These are phyloP conservation scores for Kewa caespitosa DNA, from an alignment of 179 eudicot species.

Conservation along the genomic window DNA sequence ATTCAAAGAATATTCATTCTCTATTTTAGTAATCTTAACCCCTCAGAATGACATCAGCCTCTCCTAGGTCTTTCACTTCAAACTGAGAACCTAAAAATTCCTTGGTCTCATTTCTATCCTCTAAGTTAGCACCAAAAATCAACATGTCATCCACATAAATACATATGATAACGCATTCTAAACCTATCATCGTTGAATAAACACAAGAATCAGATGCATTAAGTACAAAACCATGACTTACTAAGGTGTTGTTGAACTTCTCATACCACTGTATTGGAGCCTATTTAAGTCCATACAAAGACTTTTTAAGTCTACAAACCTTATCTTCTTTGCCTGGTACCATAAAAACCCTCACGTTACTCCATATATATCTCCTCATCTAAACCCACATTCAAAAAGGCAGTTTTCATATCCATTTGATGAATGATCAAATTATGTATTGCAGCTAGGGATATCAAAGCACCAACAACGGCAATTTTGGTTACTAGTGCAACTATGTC, in stretches of 20 bases:
- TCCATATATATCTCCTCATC: not conserved
- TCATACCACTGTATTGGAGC: not conserved
- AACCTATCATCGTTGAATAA: not conserved
- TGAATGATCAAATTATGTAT: too few relatives aligned
- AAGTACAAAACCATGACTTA: too few relatives aligned
- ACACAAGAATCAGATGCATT: not conserved
- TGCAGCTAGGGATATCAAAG: too few relatives aligned
- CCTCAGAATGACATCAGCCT: constrained; percentile 12
- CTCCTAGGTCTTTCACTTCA: constrained; percentile 20
- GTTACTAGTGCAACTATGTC: too few relatives aligned
- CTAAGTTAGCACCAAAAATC: not conserved
- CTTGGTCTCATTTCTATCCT: not conserved
- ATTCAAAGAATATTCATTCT: too few relatives aligned
- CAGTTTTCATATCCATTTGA: not conserved
- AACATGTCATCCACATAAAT: not conserved
- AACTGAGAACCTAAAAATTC: not conserved
- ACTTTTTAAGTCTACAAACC: not conserved
- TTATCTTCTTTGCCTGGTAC: not conserved
- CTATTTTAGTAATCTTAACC: too few relatives aligned
- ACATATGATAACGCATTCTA: not conserved
- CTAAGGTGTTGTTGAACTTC: not conserved
- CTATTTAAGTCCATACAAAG: not conserved
- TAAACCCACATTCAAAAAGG: not conserved
- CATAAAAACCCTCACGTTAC: not conserved
- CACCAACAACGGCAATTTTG: too few relatives aligned